These are phyloP conservation scores for Diplodia mutila DNA, from an alignment of 2,329 filamentous ascomycete species.

Conservation along the genomic window DNA sequence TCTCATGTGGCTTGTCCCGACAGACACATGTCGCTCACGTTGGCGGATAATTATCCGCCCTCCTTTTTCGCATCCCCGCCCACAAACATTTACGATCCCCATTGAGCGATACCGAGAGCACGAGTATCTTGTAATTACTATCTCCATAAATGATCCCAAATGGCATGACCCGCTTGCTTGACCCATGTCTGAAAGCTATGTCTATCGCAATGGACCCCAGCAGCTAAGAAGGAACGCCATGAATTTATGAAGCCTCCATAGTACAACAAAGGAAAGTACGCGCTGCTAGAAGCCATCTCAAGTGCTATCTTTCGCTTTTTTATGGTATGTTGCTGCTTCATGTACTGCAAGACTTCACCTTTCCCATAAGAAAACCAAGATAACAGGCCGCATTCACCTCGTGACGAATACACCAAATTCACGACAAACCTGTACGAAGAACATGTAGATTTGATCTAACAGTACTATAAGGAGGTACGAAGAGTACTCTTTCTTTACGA, in stretches of 20 bases:
- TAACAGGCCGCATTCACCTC: too few species aligned
- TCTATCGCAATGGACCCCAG: not conserved
- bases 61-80: not conserved
- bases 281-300: not conserved
- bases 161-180: conserved; percentile 6
- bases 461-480: not conserved
- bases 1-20: conserved; percentile 6
- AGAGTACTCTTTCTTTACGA: not conserved
- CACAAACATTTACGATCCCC: conserved; percentile 14
- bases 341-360: too few species aligned
- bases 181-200: not conserved
- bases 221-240: not conserved
- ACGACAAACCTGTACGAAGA: too few species aligned
- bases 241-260: not conserved
- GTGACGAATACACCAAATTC: too few species aligned
- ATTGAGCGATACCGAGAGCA: conserved; percentile 11
- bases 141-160: not conserved
- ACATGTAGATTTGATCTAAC: not conserved
- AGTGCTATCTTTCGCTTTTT: too few species aligned
- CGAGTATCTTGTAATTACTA: conserved; percentile 19
- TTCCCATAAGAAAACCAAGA: too few species aligned
- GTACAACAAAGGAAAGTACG: not conserved
- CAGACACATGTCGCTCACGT: not conserved
- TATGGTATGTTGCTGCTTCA: too few species aligned
- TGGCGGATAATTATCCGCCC: conserved; percentile 18